Conservation (phyloP, 139 green algal genomes). For the Chlamydomonas sphaeroides region DNA sequence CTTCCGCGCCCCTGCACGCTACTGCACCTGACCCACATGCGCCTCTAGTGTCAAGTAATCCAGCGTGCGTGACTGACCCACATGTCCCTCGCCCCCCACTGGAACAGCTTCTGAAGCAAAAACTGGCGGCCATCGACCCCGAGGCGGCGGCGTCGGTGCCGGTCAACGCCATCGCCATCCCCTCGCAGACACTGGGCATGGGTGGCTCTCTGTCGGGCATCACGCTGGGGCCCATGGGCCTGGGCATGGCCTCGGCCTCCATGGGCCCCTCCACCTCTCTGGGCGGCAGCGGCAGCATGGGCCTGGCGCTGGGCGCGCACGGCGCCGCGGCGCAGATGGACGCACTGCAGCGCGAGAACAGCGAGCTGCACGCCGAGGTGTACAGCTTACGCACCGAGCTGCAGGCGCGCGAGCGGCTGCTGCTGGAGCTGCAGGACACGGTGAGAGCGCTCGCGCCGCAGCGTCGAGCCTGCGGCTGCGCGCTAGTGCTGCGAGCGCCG, state of each 20-base stretch:
- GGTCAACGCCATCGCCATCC: constrained; percentile 23
- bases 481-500: no score
- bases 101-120: background rate
- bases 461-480: no score
- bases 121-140: constrained; percentile 31
- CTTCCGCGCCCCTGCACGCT: no score
- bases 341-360: constrained; percentile 12
- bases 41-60: no score
- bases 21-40: no score
- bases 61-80: no score
- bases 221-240: background rate
- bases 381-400: constrained; percentile 14
- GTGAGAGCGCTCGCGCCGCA: background rate
- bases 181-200: background rate
- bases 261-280: background rate
- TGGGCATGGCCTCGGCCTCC: background rate
- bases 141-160: constrained; percentile 36
- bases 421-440: constrained; percentile 45
- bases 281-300: constrained; percentile 4
- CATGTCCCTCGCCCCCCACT: background rate
- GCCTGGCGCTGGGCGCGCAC: background rate
- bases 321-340: constrained; percentile 9
- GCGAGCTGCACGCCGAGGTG: constrained; percentile 14
- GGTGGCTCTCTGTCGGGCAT: no score
- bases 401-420: constrained; percentile 38